Base-by-base conservation (phyloP, 129 eudicot species). In the Flaveria linearis region DNA sequence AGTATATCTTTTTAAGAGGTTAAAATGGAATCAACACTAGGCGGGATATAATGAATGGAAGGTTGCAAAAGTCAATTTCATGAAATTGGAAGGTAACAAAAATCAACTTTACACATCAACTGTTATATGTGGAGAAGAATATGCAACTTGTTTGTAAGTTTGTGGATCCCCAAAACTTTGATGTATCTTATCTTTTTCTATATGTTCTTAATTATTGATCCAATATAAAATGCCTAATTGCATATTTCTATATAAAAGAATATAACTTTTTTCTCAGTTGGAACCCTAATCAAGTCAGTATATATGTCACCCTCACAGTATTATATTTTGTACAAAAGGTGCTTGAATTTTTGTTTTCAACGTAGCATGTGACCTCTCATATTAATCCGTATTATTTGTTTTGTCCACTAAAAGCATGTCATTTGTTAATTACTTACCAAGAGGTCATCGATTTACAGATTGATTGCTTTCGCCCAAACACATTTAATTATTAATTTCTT, bases 71-170 rank as follows among this genome's bases (percentile, higher is more conserved):
- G 78, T 72, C 78, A 52, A 72, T 63, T 72, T 72, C 78, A 72
- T 50, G 78, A 50, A 52, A 52, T 47, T 79, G 83, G 78, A 72
- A 72, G 83, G 78, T 79, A 79, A 79, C 83, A 79, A 79, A 79
- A 72, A 64, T 72, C 68, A 72, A 72, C 83, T 79, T 79, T 79
- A 79, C 78, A 79, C 78, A 39, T 79, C 77, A 79, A 17, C 17
- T 62, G 58, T 62, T 79, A 72, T 64, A 62, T 79, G 78, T 79
- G 42, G 68, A 22, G 36, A 58, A 61, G 42, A 61, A 61, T 61
- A 61, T 61, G 68, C 67, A 61, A 25, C 68, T 61, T 61, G 68
- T 61, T 25, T 61, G 43, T 28, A 26, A 26, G 68, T 61, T 61
- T 26, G 68, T 61, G 18, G 68, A 61, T 61, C 42, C 65, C 33